Percentiles rank a stretch among this genome's conserved stretches.
These are phyloP conservation scores for Calocera cornea DNA, from an alignment of 768 basidiomycete species.

Conservation along the genomic window DNA sequence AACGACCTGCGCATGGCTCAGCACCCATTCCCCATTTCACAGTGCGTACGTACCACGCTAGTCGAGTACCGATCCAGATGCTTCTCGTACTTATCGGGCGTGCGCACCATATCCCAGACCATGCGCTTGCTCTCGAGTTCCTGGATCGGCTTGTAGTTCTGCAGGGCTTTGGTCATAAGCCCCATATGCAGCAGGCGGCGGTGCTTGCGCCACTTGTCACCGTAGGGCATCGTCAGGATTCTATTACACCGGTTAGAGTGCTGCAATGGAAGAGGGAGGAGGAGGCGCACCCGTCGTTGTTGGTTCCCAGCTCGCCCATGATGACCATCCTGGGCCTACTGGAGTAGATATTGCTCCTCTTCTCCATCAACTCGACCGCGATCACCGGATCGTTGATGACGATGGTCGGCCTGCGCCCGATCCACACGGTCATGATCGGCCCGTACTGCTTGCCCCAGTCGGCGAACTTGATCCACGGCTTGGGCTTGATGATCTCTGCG, in stretches of 20 bases:
- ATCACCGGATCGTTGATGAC: constrained; percentile 8
- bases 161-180: constrained; percentile 7
- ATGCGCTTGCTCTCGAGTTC: constrained; percentile 11
- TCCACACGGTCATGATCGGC: constrained; percentile 16
- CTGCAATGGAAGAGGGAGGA: background rate
- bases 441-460: constrained; percentile 14
- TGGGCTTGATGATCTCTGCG: constrained; percentile 13
- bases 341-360: constrained; percentile 15
- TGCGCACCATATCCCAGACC: background rate
- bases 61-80: constrained; percentile 9
- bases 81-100: constrained; percentile 7
- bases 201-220: constrained; percentile 10
- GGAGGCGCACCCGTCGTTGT: background rate
- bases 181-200: constrained; percentile 6
- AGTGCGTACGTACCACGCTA: background rate
- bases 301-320: constrained; percentile 12
- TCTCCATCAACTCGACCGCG: constrained; percentile 14
- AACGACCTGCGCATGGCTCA: background rate
- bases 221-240: constrained; percentile 7
- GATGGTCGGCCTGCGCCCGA: constrained; percentile 16
- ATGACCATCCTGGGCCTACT: constrained; percentile 16
- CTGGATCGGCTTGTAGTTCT: constrained; percentile 8
- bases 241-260: background rate
- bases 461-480: constrained; percentile 14
- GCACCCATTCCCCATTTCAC: background rate